These are phyloP conservation scores for Russula sp. DNA, from an alignment of 768 basidiomycete species.

Conservation along the genomic window DNA sequence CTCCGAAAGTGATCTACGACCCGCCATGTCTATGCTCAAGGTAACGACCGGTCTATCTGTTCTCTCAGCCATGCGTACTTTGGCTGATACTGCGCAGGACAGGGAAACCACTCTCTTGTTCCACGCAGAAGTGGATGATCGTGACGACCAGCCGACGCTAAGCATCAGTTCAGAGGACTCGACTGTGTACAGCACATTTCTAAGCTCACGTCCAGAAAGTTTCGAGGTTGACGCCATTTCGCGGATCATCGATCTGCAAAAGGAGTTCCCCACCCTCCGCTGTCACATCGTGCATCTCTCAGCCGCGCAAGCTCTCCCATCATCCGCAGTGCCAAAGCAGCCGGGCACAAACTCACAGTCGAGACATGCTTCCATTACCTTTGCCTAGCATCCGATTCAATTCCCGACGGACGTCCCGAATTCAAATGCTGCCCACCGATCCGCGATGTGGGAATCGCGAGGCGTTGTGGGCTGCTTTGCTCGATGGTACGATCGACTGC, in stretches of 20 bases:
- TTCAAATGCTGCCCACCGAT: slow-evolving; percentile 98
- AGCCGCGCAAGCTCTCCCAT: slow-evolving; percentile 76
- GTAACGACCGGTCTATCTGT: slow-evolving; percentile 41
- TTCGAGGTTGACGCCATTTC: slow-evolving; percentile 81
- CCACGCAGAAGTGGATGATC: slow-evolving; percentile 82
- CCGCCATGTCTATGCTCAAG: slow-evolving; percentile 72
- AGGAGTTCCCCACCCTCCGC: slow-evolving; percentile 60
- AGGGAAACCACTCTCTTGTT: slow-evolving; percentile 75
- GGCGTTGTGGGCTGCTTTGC: slow-evolving; percentile 74
- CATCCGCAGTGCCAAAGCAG: slow-evolving; percentile 63
- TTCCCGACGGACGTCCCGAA: slow-evolving; percentile 74
- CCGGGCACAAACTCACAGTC: slow-evolving; percentile 73
- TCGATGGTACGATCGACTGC: slow-evolving; percentile 82
- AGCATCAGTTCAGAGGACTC: slow-evolving; percentile 41
- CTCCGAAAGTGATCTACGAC: slow-evolving; percentile 58
- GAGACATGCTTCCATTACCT: slow-evolving; percentile 99
- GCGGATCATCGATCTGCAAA: slow-evolving; percentile 66
- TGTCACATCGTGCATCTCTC: slow-evolving; percentile 97
- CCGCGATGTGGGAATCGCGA: slow-evolving; percentile 70
- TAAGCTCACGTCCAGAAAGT: slow-evolving; percentile 75
- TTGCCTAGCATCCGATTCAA: slow-evolving; percentile 64
- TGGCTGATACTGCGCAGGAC: slow-evolving; percentile 44
- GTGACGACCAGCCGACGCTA: slow-evolving; percentile 42
- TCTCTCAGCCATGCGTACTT: neutral
- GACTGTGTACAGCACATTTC: slow-evolving; percentile 72